Percentiles rank a stretch among this genome's conserved stretches.
Conservation (phyloP, 2,329 filamentous ascomycete genomes). For the Phyllosticta ampelicida region DNA sequence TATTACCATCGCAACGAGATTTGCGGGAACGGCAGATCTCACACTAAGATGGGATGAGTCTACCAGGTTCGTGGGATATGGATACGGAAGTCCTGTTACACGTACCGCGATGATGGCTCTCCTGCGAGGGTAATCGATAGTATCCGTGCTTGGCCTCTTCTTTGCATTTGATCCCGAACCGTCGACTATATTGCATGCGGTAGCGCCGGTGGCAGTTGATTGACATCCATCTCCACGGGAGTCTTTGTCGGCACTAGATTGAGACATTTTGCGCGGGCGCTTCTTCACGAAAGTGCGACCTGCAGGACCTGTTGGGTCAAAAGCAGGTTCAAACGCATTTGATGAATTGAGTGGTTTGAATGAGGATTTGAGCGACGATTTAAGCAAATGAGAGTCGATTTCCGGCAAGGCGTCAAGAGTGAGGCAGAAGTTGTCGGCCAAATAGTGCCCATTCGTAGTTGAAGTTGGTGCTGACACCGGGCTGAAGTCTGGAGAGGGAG, state of each 20-base stretch:
- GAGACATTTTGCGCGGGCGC: conserved; percentile 33
- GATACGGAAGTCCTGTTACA: not conserved
- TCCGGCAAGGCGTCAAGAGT: conserved; percentile 29
- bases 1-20: conserved; percentile 66
- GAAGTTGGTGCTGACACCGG: conserved; percentile 30
- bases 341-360: conserved; percentile 25
- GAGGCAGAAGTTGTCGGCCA: conserved; percentile 30
- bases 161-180: conserved; percentile 22
- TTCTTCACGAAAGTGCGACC: conserved; percentile 20
- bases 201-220: conserved; percentile 17
- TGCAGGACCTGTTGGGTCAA: conserved; percentile 10
- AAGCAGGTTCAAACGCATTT: not conserved
- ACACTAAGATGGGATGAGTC: conserved; percentile 47
- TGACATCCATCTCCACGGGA: conserved; percentile 17
- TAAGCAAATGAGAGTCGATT: conserved; percentile 26
- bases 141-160: conserved; percentile 30
- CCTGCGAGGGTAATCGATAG: conserved; percentile 32
- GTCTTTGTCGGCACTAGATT: conserved; percentile 30
- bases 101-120: conserved; percentile 33
- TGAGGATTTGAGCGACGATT: conserved; percentile 27
- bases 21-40: conserved; percentile 74
- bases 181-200: conserved; percentile 15
- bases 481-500: conserved; percentile 33
- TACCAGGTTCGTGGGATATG: not conserved
- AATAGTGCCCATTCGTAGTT: conserved; percentile 21